Base-by-base conservation (phyloP, 352 stramenopile species). In the Phytophthora cactorum region DNA sequence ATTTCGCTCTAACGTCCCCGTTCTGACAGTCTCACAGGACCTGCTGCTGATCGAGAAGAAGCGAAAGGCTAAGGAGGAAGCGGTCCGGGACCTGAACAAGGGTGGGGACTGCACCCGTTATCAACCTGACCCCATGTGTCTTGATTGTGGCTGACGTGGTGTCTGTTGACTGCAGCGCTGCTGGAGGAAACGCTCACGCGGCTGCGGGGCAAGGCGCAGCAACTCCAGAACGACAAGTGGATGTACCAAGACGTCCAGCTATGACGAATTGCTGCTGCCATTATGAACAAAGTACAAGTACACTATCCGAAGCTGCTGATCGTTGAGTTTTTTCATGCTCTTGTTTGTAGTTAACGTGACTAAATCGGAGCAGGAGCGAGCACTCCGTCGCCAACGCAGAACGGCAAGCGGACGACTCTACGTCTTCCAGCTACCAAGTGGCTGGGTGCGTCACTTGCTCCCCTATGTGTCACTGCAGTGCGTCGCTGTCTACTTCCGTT, bases 221-320 rank as follows among this genome's bases (percentile, higher is more conserved):
- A 83, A 43, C 71, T 93, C 43, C 78, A 91, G 59, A 73, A 88
- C 27, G 81, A 93, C 76, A 81, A 84, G 59, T 93, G 85, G 85
- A 89, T 90, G 75, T 91, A 89, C 58, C 73, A 91, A 41, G 81
- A 91, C 43, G 72, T 88, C 15, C 70, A 80, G 45, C 72, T 90
- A 44, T 90, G 27, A 72, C 4, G 28, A 10, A 14, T 11, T 39
- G 12, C 11, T 47, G 29, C 36, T 54, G 28, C 25, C 31, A 38
- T 54, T 54, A 59, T 59, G 14, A 38, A 31, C 36, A 68, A 44
- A 22, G 9, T 36, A 38, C 32, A 22, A 22, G 22, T 22, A 14
- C 32, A 12, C 5, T 31, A 52, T 8, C 27, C 32, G 39, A 47
- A 4, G 39, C 39, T 22, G n/a, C 34, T 12, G 10, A n/a, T 43